A percentile compares a stretch with the other conserved stretches of the same genome.
Conservation (phyloP, 768 basidiomycete genomes). For the Leccinellum rugosiceps region DNA sequence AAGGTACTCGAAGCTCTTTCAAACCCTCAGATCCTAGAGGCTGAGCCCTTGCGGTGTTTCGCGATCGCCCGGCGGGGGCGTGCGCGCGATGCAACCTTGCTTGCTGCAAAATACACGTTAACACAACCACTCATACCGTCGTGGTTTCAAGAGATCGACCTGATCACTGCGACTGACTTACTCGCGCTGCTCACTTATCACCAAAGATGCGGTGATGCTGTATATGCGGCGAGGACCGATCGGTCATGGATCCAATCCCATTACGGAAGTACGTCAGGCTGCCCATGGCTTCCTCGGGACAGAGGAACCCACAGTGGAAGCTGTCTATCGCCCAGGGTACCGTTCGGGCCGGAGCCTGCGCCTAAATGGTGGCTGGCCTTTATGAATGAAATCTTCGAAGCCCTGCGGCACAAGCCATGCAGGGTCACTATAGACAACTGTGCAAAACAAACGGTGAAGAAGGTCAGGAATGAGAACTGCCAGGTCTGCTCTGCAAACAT, state of each 20-base stretch:
- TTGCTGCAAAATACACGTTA: constrained; percentile 31
- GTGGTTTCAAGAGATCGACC: constrained; percentile 25
- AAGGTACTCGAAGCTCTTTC: constrained; percentile 20
- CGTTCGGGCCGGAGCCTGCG: not conserved
- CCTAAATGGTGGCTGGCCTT: constrained; percentile 22
- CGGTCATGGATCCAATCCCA: constrained; percentile 13
- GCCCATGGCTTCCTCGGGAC: not conserved
- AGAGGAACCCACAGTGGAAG: no score
- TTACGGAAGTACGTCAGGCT: not conserved
- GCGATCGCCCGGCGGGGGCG: constrained; percentile 29
- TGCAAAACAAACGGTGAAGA: not conserved
- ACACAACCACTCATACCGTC: constrained; percentile 18
- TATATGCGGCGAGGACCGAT: constrained; percentile 1
- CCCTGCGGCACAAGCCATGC: constrained; percentile 18
- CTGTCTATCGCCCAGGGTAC: not conserved
- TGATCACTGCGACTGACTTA: constrained; percentile 26
- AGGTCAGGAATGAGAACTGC: not conserved
- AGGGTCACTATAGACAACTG: not conserved
- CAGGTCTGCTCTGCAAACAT: not conserved
- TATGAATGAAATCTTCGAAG: constrained; percentile 10
- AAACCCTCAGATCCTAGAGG: constrained; percentile 14
- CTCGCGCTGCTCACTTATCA: constrained; percentile 26
- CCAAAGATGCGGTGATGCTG: constrained; percentile 8
- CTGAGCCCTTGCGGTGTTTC: constrained; percentile 29
- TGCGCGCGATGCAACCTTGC: constrained; percentile 19